Base-by-base conservation (phyloP, 2,329 filamentous ascomycete species). In the Talaromyces sp. region DNA sequence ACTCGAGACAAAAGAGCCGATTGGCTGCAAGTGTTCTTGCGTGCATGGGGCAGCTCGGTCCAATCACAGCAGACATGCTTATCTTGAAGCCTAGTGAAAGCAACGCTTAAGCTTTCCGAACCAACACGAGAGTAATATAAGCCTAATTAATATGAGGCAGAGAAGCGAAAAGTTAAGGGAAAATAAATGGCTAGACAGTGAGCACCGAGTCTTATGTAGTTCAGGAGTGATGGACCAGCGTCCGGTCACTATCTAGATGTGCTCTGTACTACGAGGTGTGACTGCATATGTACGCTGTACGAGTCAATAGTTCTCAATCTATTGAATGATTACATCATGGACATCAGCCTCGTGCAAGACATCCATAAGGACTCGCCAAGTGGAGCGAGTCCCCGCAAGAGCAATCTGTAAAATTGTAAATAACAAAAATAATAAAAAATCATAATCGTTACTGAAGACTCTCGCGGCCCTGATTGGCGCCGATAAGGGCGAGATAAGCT, bases 401-500 rank as follows among this genome's bases (percentile, higher is more conserved):
- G 42, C 11, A 44, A 19, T 44, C 42, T 22, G 42, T 11, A 19
- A 36, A 39, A 3, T 39, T 7, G 3, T 4, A n/a, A 13, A 36
- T 30, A 30, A 30, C 28, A 8, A 27, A 17, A 54, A 42, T 59
- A 44, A 59, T 59, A 59, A 30, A 22, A 51, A 55, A 42, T 53
- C 52, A 53, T 61, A 61, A 57, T 51, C 28, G 22, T 47, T 57
- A 61, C 22, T 52, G 42, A 8, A 22, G 42, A 47, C 15, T 1
- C 9, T 7, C n/a, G 2, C 4, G 9, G 22, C 30, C 44, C 10
- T 59, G 61, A 61, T 65, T 63, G 63, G 61, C 15, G 15, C 17
- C 19, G 60, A 62, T 62, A 62, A 62, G 60, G 28, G 32, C 25
- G 27, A 55, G 58, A 57, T 61, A 57, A 62, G 58, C 32, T 52